Evolutionary conservation across 441 rosid genomes (phyloP), one percentile per base, ranked within the genome.

Genomic region (Eutrema salsugineum): DNA sequence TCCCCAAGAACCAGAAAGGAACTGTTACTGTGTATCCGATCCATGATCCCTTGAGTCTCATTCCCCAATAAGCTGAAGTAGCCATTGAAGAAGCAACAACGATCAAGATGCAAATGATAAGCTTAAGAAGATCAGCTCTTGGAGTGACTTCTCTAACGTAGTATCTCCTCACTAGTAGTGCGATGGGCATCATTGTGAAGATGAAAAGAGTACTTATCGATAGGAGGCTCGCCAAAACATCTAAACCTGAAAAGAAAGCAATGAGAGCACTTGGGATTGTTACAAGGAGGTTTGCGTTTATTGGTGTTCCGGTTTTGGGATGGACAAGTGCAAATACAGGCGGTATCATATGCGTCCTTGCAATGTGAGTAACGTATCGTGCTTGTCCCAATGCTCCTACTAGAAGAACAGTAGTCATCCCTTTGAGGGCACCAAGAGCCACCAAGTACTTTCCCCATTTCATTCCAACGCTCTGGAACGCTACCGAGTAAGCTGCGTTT

Each of bases 341-440:
- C 0, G 93, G 98, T 2, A 82, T 84, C 94, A 93, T 84, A 73
- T 93, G 97, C 1, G 92, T 86, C 14, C 97, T 80, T 0, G 85
- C 91, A 0, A 93, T 88, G 72, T 87, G 97, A 5, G 95, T 90
- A 72, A 89, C 82, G 61, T 93, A 93, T 2, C 95, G 80, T 28
- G 94, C 87, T 72, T 90, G 98, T 12, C 87, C 88, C 0, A 91
- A 49, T 12, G 85, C 51, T 61, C 82, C 77, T 42, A 85, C 90
- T 4, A 91, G 77, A 57, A 93, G 68, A 44, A 84, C 91, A 0
- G 97, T 85, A 3, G 94, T 90, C 98, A 88, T 91, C 8, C 93
- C 96, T 60, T 91, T 85, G 43, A 91, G 77, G 8, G 96, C 97
- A 5, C 97, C 98, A 1, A 86, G 55, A 1, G 90, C 90, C 5